These are phyloP conservation scores for Asclepias syriaca DNA, from an alignment of 257 asterid genomes.

Conservation along the genomic window DNA sequence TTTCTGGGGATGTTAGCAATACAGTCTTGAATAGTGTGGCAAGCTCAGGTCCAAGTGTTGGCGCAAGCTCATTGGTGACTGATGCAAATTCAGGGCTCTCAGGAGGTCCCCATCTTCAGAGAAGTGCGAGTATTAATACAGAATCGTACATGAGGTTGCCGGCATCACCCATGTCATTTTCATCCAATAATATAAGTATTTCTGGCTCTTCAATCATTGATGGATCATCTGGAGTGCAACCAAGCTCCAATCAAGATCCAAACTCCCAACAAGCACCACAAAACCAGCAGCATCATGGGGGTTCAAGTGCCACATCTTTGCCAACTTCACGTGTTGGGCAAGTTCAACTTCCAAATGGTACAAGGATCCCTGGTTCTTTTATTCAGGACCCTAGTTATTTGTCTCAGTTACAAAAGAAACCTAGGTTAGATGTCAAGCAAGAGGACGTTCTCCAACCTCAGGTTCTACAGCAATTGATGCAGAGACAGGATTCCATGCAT, in stretches of 20 bases:
- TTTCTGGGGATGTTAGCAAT: constrained; percentile 58
- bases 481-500: constrained; percentile 65
- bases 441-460: constrained; percentile 82
- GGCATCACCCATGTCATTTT: constrained; percentile 90
- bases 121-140: constrained; percentile 86
- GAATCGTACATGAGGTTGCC: constrained; percentile 96
- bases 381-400: constrained; percentile 57
- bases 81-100: constrained; percentile 97
- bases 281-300: constrained; percentile 69
- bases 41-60: constrained; percentile 86
- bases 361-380: constrained; percentile 53
- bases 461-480: constrained; percentile 78
- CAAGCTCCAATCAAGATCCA: constrained; percentile 66
- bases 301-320: constrained; percentile 78
- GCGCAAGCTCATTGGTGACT: constrained; percentile 95
- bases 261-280: constrained; percentile 48
- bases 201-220: constrained; percentile 82
- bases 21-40: constrained; percentile 60
- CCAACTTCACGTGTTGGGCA: constrained; percentile 66
- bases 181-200: constrained; percentile 83
- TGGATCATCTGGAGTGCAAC: constrained; percentile 72
- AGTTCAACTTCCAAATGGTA: constrained; percentile 50
- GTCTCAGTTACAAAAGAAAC: constrained; percentile 84
- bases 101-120: constrained; percentile 78
- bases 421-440: constrained; percentile 84